Conservation (phyloP, 345 rosid genomes). For the Hibiscus mutabilis region DNA sequence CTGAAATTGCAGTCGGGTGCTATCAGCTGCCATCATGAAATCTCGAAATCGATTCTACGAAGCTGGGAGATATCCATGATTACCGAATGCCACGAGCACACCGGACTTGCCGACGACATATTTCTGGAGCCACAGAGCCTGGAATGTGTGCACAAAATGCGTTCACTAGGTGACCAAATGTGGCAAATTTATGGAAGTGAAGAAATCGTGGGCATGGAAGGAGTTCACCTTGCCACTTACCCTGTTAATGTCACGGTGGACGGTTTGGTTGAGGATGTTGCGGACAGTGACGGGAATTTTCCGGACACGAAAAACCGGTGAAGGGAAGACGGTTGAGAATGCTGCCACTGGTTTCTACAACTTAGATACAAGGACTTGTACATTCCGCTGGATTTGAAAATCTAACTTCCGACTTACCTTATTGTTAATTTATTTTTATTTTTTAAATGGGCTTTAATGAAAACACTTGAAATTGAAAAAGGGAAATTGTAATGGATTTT, state of each 20-base stretch:
- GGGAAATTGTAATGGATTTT: neutral
- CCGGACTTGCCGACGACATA: slow-evolving; percentile 31
- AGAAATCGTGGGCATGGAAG: slow-evolving; percentile 60
- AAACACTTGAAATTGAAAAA: neutral
- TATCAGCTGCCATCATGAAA: no score
- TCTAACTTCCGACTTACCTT: neutral
- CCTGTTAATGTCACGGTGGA: slow-evolving; percentile 53
- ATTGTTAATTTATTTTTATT: neutral
- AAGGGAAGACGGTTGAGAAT: slow-evolving; percentile 62
- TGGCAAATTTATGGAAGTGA: slow-evolving; percentile 66
- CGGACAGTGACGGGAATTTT: slow-evolving; percentile 33
- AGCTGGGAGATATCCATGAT: slow-evolving; percentile 28
- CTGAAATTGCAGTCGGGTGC: slow-evolving; percentile 66
- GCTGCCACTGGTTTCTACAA: slow-evolving; percentile 59
- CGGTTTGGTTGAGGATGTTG: slow-evolving; percentile 50
- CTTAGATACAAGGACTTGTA: slow-evolving; percentile 21
- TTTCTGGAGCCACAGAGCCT: slow-evolving; percentile 47
- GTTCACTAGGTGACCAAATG: slow-evolving; percentile 53
- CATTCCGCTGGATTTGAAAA: neutral
- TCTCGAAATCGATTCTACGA: neutral
- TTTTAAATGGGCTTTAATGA: neutral
- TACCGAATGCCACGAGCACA: slow-evolving; percentile 68
- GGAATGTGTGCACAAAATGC: slow-evolving; percentile 49
- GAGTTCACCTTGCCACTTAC: slow-evolving; percentile 61
- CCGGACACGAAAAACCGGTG: slow-evolving; percentile 76